Base-by-base conservation (phyloP, 1,139 yeast species). In the Geotrichum carabidarum region DNA sequence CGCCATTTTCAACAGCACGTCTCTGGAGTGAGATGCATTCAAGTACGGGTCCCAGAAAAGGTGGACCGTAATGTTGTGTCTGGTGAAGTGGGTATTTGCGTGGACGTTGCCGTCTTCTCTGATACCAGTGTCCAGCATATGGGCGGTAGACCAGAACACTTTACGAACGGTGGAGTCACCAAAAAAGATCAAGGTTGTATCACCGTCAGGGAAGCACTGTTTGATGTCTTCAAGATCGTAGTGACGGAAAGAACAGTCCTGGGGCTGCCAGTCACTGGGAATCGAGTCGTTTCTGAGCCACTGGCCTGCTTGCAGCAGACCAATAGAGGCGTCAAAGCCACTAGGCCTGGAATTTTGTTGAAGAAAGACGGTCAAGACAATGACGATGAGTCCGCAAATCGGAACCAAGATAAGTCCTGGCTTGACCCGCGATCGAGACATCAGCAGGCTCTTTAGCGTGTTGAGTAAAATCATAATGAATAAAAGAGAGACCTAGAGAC, bases 161-260 rank as follows among this genome's bases (percentile, higher is more conserved):
- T 47, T 43, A 6, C 55, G 32, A n/a, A 45, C 55, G 22, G 55
- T 52, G 31, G 55, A 52, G 46, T 52, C 55, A 17, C 55, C 55
- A 8, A 36, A 31, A 14, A 52, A 52, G n/a, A 48, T 31, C 8
- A 52, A 11, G 15, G 31, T 36, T 8, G 46, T 42, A 45, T 27
- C 37, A 32, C 41, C 51, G 36, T 14, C 40, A 12, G 17, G 32
- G 17, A 52, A 8, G 44, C 55, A 52, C 14, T 41, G n/a, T 3
- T 30, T 8, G 11, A 51, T 22, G 12, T 18, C 37, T 31, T 48
- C 54, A 8, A 41, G 22, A 12, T 42, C 38, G 40, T 46, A 51
- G 11, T 42, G 11, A 4, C 42, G 30, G 18, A 51, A 43, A 4
- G 42, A 7, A 15, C 51, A 51, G 40, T 36, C 44, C 15, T 42